Evolutionary conservation across 2,329 filamentous ascomycete species (phyloP).

Genomic region (Colletotrichum sp.): DNA sequence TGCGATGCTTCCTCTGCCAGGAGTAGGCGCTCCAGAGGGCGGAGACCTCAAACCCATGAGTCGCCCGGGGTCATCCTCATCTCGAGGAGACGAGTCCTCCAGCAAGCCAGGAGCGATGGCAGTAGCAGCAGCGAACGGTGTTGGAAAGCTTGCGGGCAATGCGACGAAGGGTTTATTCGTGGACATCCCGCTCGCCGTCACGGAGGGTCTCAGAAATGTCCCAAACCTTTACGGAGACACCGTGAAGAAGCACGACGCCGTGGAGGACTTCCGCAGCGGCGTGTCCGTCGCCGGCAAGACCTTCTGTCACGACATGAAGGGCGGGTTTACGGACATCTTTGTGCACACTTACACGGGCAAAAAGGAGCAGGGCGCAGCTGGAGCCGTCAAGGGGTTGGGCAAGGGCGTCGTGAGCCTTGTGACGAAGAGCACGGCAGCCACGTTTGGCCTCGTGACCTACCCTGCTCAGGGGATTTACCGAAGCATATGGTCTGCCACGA

Average conservation of each 20-base stretch:
- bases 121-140: constrained; percentile 43
- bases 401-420: constrained; percentile 19
- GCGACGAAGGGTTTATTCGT: constrained; percentile 65
- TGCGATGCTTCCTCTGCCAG: constrained; percentile 10
- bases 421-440: constrained; percentile 20
- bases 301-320: constrained; percentile 18
- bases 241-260: constrained; percentile 13
- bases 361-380: constrained; percentile 13
- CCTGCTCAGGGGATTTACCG: constrained; percentile 21
- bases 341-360: constrained; percentile 20
- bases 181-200: constrained; percentile 22
- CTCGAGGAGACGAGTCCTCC: background rate
- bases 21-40: background rate
- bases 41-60: background rate
- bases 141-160: constrained; percentile 61
- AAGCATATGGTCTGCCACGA: constrained; percentile 11
- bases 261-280: constrained; percentile 20
- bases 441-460: constrained; percentile 17
- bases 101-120: constrained; percentile 15
- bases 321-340: constrained; percentile 19
- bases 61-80: background rate
- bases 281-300: constrained; percentile 19
- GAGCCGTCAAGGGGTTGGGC: constrained; percentile 19
- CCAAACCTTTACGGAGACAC: constrained; percentile 22
- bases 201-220: constrained; percentile 23